These are phyloP conservation scores for Remersonia thermophila DNA, from an alignment of 2,329 filamentous ascomycete genomes.

Conservation along the genomic window DNA sequence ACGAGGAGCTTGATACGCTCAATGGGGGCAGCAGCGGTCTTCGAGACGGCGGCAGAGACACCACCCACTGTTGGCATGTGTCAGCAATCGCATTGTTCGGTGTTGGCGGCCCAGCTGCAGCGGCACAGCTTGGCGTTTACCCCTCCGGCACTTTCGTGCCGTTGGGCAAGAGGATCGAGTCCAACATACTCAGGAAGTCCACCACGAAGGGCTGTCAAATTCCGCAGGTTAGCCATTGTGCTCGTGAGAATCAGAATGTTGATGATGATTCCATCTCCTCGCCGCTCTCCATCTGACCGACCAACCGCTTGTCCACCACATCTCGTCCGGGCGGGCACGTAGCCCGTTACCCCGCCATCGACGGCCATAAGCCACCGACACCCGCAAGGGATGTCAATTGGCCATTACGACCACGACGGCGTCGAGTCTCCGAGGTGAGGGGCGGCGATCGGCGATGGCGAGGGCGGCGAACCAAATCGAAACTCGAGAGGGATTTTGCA, in stretches of 20 bases:
- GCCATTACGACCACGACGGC: too few relatives aligned
- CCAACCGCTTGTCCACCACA: too few relatives aligned
- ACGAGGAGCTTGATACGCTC: conserved; percentile 99
- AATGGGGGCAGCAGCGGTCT: conserved; percentile 98
- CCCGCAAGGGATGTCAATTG: conserved; percentile 9
- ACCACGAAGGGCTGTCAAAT: conserved; percentile 71
- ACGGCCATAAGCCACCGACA: too few relatives aligned
- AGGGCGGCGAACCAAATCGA: conserved; percentile 15
- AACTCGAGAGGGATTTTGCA: conserved; percentile 15
- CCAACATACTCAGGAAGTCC: conserved; percentile 93
- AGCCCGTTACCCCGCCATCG: too few relatives aligned
- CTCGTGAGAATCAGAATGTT: not conserved
- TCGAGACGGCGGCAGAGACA: conserved; percentile 99
- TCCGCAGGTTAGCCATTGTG: conserved; percentile 24
- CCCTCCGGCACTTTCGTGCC: not conserved
- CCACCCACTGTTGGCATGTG: conserved; percentile 58
- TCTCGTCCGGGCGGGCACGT: too few relatives aligned
- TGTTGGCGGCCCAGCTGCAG: conserved; percentile 6
- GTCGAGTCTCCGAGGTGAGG: too few relatives aligned
- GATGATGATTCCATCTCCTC: not conserved
- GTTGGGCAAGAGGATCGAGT: conserved; percentile 8
- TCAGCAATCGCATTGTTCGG: conserved; percentile 7
- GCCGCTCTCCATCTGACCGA: not conserved
- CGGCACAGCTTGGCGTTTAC: conserved; percentile 3
- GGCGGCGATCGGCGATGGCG: conserved; percentile 11